Percentiles rank a stretch among this genome's conserved stretches.
These are phyloP conservation scores for Bisporella sp. DNA, from an alignment of 2,329 filamentous ascomycete species.

Conservation along the genomic window DNA sequence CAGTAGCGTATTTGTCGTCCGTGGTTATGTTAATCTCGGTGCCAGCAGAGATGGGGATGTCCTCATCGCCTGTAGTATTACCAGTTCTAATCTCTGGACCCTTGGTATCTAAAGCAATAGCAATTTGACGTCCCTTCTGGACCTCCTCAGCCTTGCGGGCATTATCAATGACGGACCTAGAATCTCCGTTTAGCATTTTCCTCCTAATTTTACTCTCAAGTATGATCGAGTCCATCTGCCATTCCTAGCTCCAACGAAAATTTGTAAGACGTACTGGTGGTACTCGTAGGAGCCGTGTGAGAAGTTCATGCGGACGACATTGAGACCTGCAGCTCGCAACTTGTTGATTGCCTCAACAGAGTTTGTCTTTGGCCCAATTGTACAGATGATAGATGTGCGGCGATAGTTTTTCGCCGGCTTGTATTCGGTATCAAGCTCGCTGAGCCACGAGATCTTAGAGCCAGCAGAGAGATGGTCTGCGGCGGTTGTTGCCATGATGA, in stretches of 20 bases:
- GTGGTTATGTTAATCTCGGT: conserved; percentile 93
- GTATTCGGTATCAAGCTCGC: conserved; percentile 70
- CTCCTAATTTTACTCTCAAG: background rate
- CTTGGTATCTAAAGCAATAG: conserved; percentile 84
- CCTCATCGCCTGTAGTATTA: conserved; percentile 62
- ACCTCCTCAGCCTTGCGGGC: conserved; percentile 76
- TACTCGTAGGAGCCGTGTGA: conserved; percentile 93
- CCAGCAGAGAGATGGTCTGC: conserved; percentile 80
- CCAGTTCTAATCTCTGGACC: conserved; percentile 83
- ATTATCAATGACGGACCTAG: conserved; percentile 88
- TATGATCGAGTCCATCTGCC: background rate
- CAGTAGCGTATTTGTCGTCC: conserved; percentile 81
- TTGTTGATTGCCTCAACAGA: conserved; percentile 94
- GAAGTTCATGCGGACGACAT: conserved; percentile 99
- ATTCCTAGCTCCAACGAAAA: background rate
- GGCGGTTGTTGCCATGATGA: conserved; percentile 55
- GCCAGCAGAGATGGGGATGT: conserved; percentile 77
- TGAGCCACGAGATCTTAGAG: conserved; percentile 59
- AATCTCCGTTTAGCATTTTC: too few species aligned
- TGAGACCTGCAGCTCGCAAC: conserved; percentile 84
- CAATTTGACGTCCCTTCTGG: conserved; percentile 77
- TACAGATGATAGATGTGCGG: conserved; percentile 97
- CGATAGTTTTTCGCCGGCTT: conserved; percentile 81
- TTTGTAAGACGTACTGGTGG: conserved; percentile 53
- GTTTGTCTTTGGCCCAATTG: conserved; percentile 94